Evolutionary conservation across 2,329 filamentous ascomycete genomes (phyloP).

Genomic region (Blastomyces silverae): DNA sequence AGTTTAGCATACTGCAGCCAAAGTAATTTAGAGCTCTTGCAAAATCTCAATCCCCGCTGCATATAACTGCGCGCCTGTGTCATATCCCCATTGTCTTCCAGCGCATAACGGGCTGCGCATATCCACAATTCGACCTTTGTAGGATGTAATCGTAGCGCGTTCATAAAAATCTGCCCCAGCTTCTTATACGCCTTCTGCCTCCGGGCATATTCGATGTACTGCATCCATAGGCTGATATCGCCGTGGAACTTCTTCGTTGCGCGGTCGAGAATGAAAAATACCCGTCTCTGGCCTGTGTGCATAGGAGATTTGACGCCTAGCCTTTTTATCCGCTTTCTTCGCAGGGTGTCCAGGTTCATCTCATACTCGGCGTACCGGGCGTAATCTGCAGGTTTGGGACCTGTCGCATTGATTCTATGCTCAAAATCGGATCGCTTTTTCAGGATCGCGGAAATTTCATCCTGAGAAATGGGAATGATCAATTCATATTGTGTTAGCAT

Average conservation of each 20-base stretch:
- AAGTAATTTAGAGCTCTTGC: conserved; percentile 62
- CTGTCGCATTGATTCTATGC: conserved; percentile 78
- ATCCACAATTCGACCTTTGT: conserved; percentile 79
- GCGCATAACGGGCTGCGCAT: conserved; percentile 66
- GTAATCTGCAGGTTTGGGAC: conserved; percentile 70
- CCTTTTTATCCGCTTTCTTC: conserved; percentile 73
- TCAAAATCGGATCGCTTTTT: conserved; percentile 90
- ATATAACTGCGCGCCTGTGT: conserved; percentile 74
- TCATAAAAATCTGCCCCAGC: conserved; percentile 53
- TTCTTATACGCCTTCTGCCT: conserved; percentile 59
- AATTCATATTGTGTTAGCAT: conserved; percentile 11
- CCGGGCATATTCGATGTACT: conserved; percentile 77
- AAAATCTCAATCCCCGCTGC: conserved; percentile 86
- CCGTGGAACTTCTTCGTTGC: conserved; percentile 78
- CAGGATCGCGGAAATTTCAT: conserved; percentile 84
- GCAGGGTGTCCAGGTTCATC: conserved; percentile 63
- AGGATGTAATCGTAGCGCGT: conserved; percentile 77
- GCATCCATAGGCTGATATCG: conserved; percentile 75
- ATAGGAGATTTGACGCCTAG: conserved; percentile 67
- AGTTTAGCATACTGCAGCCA: conserved; percentile 88
- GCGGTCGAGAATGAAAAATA: conserved; percentile 84
- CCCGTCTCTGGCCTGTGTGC: conserved; percentile 68
- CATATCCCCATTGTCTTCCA: conserved; percentile 80
- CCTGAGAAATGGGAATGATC: conserved; percentile 43
- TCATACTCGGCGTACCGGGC: conserved; percentile 72